Base-by-base conservation (phyloP, 2,329 filamentous ascomycete species). In the Basipetospora chlamydospora region DNA sequence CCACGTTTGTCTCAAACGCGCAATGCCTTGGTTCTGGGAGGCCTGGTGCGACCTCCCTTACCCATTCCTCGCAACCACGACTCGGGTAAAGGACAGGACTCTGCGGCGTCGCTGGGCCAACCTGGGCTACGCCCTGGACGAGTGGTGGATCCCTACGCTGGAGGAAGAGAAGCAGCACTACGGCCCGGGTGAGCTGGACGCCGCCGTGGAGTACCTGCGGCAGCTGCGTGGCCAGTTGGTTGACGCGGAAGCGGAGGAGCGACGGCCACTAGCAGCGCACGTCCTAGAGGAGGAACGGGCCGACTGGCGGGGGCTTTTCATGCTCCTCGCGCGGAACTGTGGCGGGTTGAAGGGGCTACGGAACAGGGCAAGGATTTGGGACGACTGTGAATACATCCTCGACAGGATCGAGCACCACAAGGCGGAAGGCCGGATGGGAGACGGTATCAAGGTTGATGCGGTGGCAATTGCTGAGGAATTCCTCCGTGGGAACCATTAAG, bases 1-100 rank as follows among this genome's bases (percentile, higher is more conserved):
- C 26, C 32, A 25, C 10, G 23, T 12, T 3, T 28, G 31, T 3
- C 28, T 44, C 18, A 13, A 35, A 8, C 29, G 28, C 8, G 23
- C 34, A 8, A 39, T 35, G 38, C 42, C 42, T 11, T 44, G 42
- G 42, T 32, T 42, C n/a, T 44, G 42, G 41, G 42, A 44, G 17
- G 26, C 33, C 2, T 44, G 42, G 42, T 42, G 41, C 37, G 25
- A 15, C 2, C 30, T 37, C 5, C 39, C 42, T 1, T 41, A 42
- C 13, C 33, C 41, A 1, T 35, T 37, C 21, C 42, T 41, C 41
- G 26, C 36, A 2, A 37, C 35, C 2, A 32, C 10, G 2, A 26
- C 40, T 9, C 32, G 39, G 33, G 23, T 37, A 1, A 29, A 42
- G 5, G n/a, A 30, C 11, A 15, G n/a, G 11, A 17, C 13, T 10